Evolutionary conservation across 768 basidiomycete species (phyloP).

Genomic region (Russula virescens): DNA sequence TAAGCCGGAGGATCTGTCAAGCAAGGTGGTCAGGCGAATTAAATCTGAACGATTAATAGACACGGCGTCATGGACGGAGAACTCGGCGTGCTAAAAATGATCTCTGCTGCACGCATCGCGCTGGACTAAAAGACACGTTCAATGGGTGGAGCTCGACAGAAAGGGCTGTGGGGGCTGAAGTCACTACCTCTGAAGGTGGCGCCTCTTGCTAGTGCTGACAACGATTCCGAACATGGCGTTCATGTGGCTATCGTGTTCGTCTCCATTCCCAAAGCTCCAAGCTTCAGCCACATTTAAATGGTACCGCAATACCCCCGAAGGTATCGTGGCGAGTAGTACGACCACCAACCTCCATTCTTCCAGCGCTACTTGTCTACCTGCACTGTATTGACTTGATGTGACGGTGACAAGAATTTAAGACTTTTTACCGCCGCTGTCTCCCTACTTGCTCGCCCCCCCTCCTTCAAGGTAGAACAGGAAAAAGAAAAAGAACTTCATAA

Average conservation of each 20-base stretch:
- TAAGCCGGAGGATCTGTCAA: not conserved
- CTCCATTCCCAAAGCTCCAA: slow-evolving; percentile 15
- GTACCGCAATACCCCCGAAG: not conserved
- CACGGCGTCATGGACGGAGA: not conserved
- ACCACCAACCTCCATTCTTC: not conserved
- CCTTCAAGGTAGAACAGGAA: too few relatives aligned
- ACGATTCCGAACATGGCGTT: slow-evolving; percentile 6
- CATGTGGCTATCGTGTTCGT: slow-evolving; percentile 4
- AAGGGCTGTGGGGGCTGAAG: not conserved
- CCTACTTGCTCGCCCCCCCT: too few relatives aligned
- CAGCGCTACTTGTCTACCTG: not conserved
- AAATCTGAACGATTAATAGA: not conserved
- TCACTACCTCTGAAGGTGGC: not conserved
- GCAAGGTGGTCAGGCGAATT: not conserved
- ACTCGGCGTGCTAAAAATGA: not conserved
- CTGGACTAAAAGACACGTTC: not conserved
- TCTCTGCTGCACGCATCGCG: not conserved
- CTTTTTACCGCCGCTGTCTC: too few relatives aligned
- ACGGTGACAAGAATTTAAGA: too few relatives aligned
- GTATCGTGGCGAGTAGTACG: not conserved
- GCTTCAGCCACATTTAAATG: not conserved
- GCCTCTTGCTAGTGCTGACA: not conserved
- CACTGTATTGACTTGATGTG: not conserved
- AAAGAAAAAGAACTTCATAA: too few relatives aligned
- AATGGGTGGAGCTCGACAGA: not conserved